These are phyloP conservation scores for Parasarocladium wereldwijsianum DNA, from an alignment of 2,329 filamentous ascomycete species.

Conservation along the genomic window DNA sequence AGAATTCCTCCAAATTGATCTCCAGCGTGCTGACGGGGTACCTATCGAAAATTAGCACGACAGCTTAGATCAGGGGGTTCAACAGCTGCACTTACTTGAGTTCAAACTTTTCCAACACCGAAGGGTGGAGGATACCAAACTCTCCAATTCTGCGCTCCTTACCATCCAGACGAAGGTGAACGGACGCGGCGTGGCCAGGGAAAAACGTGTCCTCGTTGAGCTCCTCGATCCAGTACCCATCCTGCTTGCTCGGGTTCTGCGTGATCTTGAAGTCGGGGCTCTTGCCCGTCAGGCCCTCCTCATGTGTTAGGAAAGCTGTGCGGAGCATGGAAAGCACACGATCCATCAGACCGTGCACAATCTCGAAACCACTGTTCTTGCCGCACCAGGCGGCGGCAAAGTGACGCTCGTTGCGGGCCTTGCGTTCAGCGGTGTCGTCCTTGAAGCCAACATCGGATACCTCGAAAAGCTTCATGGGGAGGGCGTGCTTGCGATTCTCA, in stretches of 20 bases:
- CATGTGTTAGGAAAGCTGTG: slow-evolving; percentile 61
- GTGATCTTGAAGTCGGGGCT: slow-evolving; percentile 36
- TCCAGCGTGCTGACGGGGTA: slow-evolving; percentile 91
- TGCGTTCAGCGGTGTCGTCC: slow-evolving; percentile 65
- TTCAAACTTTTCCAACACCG: slow-evolving; percentile 86
- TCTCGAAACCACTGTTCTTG: slow-evolving; percentile 86
- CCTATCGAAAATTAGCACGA: slow-evolving; percentile 24
- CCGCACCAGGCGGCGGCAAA: slow-evolving; percentile 95
- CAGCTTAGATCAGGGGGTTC: slow-evolving; percentile 3
- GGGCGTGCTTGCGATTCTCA: slow-evolving; percentile 78
- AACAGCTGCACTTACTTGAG: slow-evolving; percentile 44
- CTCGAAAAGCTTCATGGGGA: slow-evolving; percentile 89
- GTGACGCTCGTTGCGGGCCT: slow-evolving; percentile 82
- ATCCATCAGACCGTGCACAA: slow-evolving; percentile 88
- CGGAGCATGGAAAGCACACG: slow-evolving; percentile 86
- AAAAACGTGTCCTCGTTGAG: slow-evolving; percentile 87
- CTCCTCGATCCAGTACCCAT: slow-evolving; percentile 91
- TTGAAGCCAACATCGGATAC: slow-evolving; percentile 87
- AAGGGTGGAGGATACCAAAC: slow-evolving; percentile 89
- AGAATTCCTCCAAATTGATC: slow-evolving; percentile 85
- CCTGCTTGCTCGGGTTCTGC: slow-evolving; percentile 39
- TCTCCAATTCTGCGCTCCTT: slow-evolving; percentile 68
- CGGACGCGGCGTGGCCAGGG: slow-evolving; percentile 71
- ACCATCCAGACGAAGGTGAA: slow-evolving; percentile 61
- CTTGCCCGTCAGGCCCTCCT: slow-evolving; percentile 47